Evolutionary conservation across 2,329 filamentous ascomycete species (phyloP), one percentile per base, ranked within the genome.

Genomic region (Colletotrichum echinochloae): DNA sequence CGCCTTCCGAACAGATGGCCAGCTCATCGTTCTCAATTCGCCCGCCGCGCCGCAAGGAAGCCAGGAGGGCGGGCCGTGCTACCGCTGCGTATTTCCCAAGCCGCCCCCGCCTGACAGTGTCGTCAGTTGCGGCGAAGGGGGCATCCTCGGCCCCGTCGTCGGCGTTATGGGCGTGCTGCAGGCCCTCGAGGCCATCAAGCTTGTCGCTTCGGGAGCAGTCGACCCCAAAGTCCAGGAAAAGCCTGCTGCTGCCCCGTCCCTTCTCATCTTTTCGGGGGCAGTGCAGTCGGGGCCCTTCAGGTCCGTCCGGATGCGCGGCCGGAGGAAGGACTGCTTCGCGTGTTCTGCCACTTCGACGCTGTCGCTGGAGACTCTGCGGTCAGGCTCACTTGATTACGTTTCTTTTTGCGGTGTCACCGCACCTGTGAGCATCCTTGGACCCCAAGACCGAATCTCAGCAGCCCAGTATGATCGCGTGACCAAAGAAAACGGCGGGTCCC

Each of bases 121-220:
- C 0, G 86, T 94, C 1, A 94, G 91, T 70, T 99, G 96, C 77
- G 94, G 95, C 49, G 96, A 99, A 78, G 95, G 95, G 12, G 96
- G 96, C 0, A 94, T 99, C 11, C 77, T 99, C 1, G 96, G 96
- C 0, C 95, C 96, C 0, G 94, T 98, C 0, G 96, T 99, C 0
- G 96, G 96, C 0, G 87, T 90, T 0, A 98, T 99, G 94, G 96
- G 96, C 9, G 91, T 97, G 0, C 82, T 98, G 66, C 96, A 98
- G 82, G 95, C 96, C 0, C 84, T 97, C 1, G 94, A 98, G 81
- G 90, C 94, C 0, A 90, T 98, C 76, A 96, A 97, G 78, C 80
- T 98, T n/a, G 86, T 98, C 20, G 86, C 89, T 0, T 76, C 83
- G 37, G 78, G 76, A 3, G 75, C 75, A 7, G 69, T 76, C 11